Base-by-base conservation (phyloP, 371 early-diverging fungal species). In the Zychaea mexicana region DNA sequence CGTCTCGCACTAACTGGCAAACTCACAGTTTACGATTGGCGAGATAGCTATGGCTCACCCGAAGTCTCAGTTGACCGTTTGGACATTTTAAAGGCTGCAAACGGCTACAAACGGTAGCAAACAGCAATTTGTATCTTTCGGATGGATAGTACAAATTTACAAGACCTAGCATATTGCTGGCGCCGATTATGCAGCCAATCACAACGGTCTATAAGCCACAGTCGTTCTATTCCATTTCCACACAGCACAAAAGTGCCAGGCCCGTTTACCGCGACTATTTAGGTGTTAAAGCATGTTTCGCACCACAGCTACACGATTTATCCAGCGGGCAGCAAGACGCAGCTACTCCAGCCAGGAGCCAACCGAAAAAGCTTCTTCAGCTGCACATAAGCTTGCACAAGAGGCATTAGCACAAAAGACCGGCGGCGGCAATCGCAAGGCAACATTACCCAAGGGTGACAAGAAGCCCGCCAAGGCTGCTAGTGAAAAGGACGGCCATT, bases 401-500 rank as follows among this genome's bases (percentile, higher is more conserved):
- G 79, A 78, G 59, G 80, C 71, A 15, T 70, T 79, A 6, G 78
- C 77, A 13, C 70, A 73, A 61, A 77, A 78, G 65, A 73, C 75
- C 2, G 77, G 74, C 12, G 62, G 72, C 17, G 58, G 56, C 26
- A 55, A 52, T 36, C 49, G 49, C n/a, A 70, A 68, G 49, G 69
- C 80, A 22, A 82, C 79, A 19, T 66, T 70, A 1, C 83, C 83
- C 22, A 83, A 83, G 62, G 76, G 83, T 57, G 75, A 77, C 71
- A 76, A 73, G 67, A 83, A 79, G 65, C 83, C 83, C 27, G 73
- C 78, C n/a, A 83, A 79, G 67, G 71, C 69, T 4, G 60, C 68
- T 28, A 65, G 65, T 10, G 64, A 74, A 49, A 66, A 65, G 30
- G 57, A 61, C 22, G 59, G 30, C 26, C 65, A 68, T 9, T 74